Evolutionary conservation across 163 green algal species (phyloP).

Genomic region (Scenedesmus sp.): DNA sequence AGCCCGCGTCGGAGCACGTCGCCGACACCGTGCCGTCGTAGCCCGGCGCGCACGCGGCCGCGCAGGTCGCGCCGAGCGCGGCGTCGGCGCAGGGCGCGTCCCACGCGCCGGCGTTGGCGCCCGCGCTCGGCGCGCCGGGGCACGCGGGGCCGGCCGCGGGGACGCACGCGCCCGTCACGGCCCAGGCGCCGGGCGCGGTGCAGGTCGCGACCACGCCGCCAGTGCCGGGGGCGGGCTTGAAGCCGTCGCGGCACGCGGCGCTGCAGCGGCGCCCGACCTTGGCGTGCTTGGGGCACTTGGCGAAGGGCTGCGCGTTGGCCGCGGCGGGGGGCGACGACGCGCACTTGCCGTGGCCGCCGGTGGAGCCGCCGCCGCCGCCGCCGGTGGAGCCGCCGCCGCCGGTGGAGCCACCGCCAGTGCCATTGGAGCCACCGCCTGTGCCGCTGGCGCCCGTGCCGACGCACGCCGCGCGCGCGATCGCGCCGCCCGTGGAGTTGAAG

Average conservation of each 20-base stretch:
- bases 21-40: not conserved
- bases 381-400: not conserved
- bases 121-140: too few species aligned
- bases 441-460: not conserved
- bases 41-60: too few species aligned
- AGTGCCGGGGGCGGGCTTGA: not conserved
- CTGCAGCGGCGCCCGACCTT: not conserved
- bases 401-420: not conserved
- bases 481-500: too few species aligned
- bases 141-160: too few species aligned
- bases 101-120: too few species aligned
- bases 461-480: too few species aligned
- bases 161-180: not conserved
- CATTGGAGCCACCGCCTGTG: not conserved
- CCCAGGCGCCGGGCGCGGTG: not conserved
- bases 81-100: too few species aligned
- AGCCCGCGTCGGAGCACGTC: not conserved
- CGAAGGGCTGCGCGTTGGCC: too few species aligned
- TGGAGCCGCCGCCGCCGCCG: not conserved
- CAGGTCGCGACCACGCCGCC: not conserved
- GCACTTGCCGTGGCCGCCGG: not conserved
- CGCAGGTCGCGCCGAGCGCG: not conserved
- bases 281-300: too few species aligned
- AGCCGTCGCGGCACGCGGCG: not conserved
- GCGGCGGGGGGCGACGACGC: too few species aligned